Conservation (phyloP, 2,329 filamentous ascomycete species). For the Aspergillus sp. region DNA sequence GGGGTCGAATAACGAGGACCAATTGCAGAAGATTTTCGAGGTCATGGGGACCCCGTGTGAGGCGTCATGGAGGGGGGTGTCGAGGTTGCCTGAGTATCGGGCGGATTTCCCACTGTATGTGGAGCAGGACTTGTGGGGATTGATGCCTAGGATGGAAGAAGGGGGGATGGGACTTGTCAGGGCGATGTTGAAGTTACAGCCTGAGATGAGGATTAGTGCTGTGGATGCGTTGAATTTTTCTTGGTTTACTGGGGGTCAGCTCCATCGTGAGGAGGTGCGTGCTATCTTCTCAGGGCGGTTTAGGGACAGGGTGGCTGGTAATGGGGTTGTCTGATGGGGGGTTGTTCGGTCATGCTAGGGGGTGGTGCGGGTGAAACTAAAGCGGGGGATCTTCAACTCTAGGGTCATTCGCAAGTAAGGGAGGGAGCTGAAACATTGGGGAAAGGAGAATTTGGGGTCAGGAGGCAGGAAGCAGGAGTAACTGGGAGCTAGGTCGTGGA, state of each 20-base stretch:
- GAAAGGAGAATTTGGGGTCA: too few relatives aligned
- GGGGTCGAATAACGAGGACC: conserved; percentile 93
- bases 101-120: conserved; percentile 85
- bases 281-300: background rate
- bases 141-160: conserved; percentile 82
- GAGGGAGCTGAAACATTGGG: background rate
- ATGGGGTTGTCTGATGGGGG: background rate
- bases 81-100: conserved; percentile 91
- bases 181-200: conserved; percentile 83
- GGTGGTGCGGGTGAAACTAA: background rate
- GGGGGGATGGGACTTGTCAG: conserved; percentile 80
- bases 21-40: conserved; percentile 90
- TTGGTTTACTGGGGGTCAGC: conserved; percentile 64
- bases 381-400: background rate
- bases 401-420: background rate
- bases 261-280: too few relatives aligned
- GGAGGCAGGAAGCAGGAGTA: too few relatives aligned
- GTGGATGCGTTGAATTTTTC: conserved; percentile 79
- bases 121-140: conserved; percentile 79
- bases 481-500: too few relatives aligned
- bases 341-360: background rate
- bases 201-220: conserved; percentile 83
- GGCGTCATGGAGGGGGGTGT: conserved; percentile 88
- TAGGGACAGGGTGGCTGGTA: background rate
- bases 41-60: conserved; percentile 96